Conservation (phyloP, 192 early-diverging fungal genomes). For the Coemansia sp. region DNA sequence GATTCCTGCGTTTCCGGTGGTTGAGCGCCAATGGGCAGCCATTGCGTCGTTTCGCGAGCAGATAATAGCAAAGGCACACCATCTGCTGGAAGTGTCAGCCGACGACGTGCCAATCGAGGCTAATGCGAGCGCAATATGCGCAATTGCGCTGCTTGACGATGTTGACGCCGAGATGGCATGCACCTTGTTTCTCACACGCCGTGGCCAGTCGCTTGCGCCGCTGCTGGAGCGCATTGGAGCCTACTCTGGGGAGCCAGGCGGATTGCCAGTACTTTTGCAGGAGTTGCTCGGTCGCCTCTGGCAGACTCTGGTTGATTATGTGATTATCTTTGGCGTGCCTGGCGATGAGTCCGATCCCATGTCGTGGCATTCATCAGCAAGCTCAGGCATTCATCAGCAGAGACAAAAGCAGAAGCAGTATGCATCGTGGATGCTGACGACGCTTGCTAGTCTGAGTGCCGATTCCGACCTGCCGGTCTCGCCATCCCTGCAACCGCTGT, state of each 20-base stretch:
- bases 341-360: background rate
- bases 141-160: constrained; percentile 40
- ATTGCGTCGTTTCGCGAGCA: constrained; percentile 41
- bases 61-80: constrained; percentile 22
- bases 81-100: constrained; percentile 5
- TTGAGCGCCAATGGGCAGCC: constrained; percentile 41
- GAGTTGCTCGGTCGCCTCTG: constrained; percentile 28
- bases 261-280: constrained; percentile 4
- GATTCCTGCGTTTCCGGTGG: constrained; percentile 43
- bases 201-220: constrained; percentile 26
- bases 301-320: constrained; percentile 34
- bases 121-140: constrained; percentile 30
- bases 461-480: constrained; percentile 37
- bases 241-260: background rate
- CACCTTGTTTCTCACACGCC: constrained; percentile 37
- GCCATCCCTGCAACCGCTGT: constrained; percentile 11
- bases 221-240: constrained; percentile 14
- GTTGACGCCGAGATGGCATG: constrained; percentile 41
- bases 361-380: background rate
- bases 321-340: constrained; percentile 28
- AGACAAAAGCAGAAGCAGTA: background rate
- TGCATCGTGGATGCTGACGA: constrained; percentile 43
- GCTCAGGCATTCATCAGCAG: background rate
- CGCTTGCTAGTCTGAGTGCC: constrained; percentile 40
- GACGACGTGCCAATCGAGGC: constrained; percentile 13